Conservation (phyloP, 441 rosid genomes). For the Adansonia madagascariensis region DNA sequence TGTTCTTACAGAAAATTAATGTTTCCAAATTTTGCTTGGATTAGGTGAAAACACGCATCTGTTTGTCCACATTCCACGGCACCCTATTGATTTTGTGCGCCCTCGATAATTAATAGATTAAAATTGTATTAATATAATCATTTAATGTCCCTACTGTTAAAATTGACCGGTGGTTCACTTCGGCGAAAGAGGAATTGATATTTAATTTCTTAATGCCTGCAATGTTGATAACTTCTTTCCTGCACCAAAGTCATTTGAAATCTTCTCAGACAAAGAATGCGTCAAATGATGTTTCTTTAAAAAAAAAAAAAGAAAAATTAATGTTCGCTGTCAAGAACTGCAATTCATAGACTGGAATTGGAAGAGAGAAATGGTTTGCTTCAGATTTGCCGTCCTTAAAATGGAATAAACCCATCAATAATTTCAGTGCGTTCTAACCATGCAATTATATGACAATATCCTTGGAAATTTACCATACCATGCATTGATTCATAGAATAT, state of each 20-base stretch:
- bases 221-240: not conserved
- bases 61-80: not conserved
- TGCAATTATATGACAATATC: too few relatives aligned
- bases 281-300: not conserved
- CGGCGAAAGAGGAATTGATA: not conserved
- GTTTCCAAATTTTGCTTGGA: not conserved
- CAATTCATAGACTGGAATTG: not conserved
- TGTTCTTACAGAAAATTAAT: not conserved
- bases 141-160: not conserved
- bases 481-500: not conserved
- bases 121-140: not conserved
- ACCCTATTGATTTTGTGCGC: not conserved
- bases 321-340: not conserved
- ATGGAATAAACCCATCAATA: too few relatives aligned
- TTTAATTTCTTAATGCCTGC: constrained; percentile 8
- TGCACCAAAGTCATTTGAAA: not conserved
- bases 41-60: not conserved
- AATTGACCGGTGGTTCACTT: constrained; percentile 4
- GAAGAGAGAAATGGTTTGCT: not conserved
- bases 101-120: not conserved
- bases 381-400: not conserved
- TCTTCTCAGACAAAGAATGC: not conserved
- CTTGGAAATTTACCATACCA: not conserved
- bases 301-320: too few relatives aligned
- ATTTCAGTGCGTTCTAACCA: too few relatives aligned